Base-by-base conservation (phyloP, 768 basidiomycete species). In the Agrocybe chaxingu region DNA sequence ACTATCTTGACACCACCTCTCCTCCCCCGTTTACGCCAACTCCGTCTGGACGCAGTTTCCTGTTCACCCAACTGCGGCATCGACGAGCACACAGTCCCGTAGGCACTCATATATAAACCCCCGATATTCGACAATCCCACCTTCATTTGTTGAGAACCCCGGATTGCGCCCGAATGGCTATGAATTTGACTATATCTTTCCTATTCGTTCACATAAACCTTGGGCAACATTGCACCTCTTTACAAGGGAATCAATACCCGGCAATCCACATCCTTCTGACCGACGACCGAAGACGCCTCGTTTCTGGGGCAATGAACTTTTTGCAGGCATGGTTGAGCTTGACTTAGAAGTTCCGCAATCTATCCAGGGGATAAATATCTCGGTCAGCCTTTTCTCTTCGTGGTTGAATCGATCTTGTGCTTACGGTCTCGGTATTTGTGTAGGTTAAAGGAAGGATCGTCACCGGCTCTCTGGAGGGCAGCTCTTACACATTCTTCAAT, bases 151-250 rank as follows among this genome's bases (percentile, higher is more conserved):
- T 24, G 24, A 24, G 24, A 24, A 24, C 5, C 24, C 24, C 24
- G 24, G 24, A 5, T 5, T 24, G 24, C 24, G 24, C 5, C 24
- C 24, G 24, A 24, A 24, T 24, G 24, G 24, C 24, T 24, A 24
- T 24, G 24, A 24, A 24, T 24, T 24, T 24, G 24, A 24, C 24
- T 24, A 24, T 24, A 24, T 24, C 24, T 24, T 24, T 24, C 24
- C 24, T 5, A 24, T 24, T 24, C 24, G 24, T 24, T 24, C 24
- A 24, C 24, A 24, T 29, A 48, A 48, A 7, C 30, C 47, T 8
- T 48, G 47, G 47, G 16, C 19, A 9, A 48, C 47, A 30, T 24
- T 48, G 29, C 47, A 31, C 31, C 16, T 41, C 12, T 48, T 40
- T 34, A 48, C 24, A 6, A 8, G 36, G 36, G 32, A 40, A 4